Evolutionary conservation across 2,329 filamentous ascomycete genomes (phyloP).

Genomic region (Aureobasidium subglaciale): DNA sequence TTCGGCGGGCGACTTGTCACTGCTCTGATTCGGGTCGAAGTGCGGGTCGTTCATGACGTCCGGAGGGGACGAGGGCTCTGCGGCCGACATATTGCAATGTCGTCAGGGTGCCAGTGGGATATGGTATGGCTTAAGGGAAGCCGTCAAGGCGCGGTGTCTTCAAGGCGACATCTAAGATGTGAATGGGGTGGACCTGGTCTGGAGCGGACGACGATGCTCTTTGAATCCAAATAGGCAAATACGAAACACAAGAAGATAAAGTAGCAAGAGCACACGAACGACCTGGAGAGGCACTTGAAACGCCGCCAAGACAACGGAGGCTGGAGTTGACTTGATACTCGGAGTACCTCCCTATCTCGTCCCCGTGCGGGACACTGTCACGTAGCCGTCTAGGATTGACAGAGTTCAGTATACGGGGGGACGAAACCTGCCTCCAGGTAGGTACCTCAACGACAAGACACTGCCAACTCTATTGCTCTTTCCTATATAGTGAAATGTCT

Average conservation of each 20-base stretch:
- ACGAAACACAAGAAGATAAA: not conserved
- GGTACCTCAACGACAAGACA: too few relatives aligned
- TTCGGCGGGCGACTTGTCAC: conserved; percentile 35
- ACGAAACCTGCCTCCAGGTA: too few relatives aligned
- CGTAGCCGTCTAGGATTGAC: too few relatives aligned
- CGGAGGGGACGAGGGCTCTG: conserved; percentile 20
- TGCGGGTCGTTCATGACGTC: conserved; percentile 54
- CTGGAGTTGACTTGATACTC: too few relatives aligned
- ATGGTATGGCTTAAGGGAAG: not conserved
- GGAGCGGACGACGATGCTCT: not conserved
- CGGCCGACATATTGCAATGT: conserved; percentile 4
- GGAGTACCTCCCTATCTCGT: too few relatives aligned
- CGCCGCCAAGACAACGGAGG: not conserved
- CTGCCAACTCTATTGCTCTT: too few relatives aligned
- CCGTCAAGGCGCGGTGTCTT: not conserved
- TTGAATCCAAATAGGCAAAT: not conserved
- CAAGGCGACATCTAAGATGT: conserved; percentile 3
- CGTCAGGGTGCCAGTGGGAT: not conserved
- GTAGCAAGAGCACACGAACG: not conserved
- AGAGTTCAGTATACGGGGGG: too few relatives aligned
- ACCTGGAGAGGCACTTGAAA: not conserved
- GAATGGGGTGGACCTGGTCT: not conserved
- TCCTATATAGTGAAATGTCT: too few relatives aligned
- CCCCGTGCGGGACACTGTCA: too few relatives aligned
- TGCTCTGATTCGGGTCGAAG: conserved; percentile 33